Percentiles rank a stretch among this genome's conserved stretches.
These are phyloP conservation scores for Ustilago shanxiensis DNA, from an alignment of 1,284 basidiomycete genomes.

Conservation along the genomic window DNA sequence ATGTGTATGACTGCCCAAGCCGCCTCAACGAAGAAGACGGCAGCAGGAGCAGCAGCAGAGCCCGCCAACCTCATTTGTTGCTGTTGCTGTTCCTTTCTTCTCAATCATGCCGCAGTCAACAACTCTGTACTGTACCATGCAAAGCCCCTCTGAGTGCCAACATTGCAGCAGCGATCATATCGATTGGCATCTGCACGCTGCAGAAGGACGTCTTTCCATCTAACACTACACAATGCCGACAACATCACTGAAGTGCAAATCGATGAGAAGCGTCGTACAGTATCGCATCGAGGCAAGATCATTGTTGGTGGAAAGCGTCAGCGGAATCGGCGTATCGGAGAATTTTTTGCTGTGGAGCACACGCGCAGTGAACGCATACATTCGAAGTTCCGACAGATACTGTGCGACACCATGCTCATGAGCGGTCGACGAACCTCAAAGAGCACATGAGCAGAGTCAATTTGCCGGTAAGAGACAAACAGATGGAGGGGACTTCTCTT, in stretches of 20 bases:
- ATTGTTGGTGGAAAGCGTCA: not conserved
- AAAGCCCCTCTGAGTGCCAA: not conserved
- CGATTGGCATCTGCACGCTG: not conserved
- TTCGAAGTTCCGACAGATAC: not conserved
- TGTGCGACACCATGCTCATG: too few species aligned
- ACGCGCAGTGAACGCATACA: slow-evolving; percentile 16
- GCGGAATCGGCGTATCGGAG: slow-evolving; percentile 1
- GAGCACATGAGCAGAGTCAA: slow-evolving; percentile 1
- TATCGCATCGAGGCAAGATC: not conserved
- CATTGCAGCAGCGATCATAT: not conserved
- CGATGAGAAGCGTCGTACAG: not conserved
- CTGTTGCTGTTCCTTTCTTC: not conserved
- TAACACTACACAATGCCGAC: not conserved
- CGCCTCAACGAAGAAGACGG: not conserved
- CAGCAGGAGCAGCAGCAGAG: not conserved
- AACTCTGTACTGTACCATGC: not conserved
- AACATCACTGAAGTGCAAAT: not conserved
- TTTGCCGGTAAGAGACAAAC: slow-evolving; percentile 14
- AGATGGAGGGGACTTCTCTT: not conserved
- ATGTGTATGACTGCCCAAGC: too few species aligned
- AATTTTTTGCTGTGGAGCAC: not conserved
- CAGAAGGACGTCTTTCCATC: not conserved
- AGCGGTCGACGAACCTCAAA: not conserved
- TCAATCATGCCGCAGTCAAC: not conserved
- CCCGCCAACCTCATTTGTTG: slow-evolving; percentile 1